Percentiles rank a stretch among this genome's conserved stretches.
Conservation (phyloP, 208 protist species). For the Trypanosoma caninum region DNA sequence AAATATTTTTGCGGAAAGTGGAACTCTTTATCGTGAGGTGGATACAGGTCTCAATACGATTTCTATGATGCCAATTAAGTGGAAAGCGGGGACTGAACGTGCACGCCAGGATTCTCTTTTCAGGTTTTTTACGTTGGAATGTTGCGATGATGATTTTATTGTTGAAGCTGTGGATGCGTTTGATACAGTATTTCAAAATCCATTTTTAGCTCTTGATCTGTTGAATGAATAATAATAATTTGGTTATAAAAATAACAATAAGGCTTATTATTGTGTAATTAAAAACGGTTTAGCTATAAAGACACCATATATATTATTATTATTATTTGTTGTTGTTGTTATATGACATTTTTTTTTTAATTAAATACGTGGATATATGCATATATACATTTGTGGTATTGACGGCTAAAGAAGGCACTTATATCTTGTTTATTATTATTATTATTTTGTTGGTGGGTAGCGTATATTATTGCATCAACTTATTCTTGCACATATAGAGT, state of each 20-base stretch:
- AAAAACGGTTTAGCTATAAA: too few relatives aligned
- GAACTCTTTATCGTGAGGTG: slow-evolving; percentile 53
- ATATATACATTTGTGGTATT: too few relatives aligned
- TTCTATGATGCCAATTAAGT: slow-evolving; percentile 51
- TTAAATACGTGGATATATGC: too few relatives aligned
- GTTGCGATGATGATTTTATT: slow-evolving; percentile 32
- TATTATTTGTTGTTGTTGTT: too few relatives aligned
- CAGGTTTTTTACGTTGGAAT: slow-evolving; percentile 41
- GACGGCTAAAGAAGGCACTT: too few relatives aligned
- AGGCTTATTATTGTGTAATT: too few relatives aligned
- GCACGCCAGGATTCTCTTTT: slow-evolving; percentile 72
- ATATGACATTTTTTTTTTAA: too few relatives aligned
- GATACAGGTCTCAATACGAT: slow-evolving; percentile 48
- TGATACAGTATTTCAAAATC: slow-evolving; percentile 74
- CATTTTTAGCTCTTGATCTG: slow-evolving; percentile 57
- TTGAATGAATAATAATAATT: slow-evolving; percentile 11
- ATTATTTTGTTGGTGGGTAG: too few relatives aligned
- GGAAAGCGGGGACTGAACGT: slow-evolving; percentile 72
- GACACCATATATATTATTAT: too few relatives aligned
- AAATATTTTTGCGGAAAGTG: slow-evolving; percentile 75
- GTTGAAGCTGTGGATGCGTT: slow-evolving; percentile 44
- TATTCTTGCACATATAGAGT: too few relatives aligned
- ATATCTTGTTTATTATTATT: too few relatives aligned
- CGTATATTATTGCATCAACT: too few relatives aligned
- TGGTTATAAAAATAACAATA: neutral